These are phyloP conservation scores for Aureobasidium sp. DNA, from an alignment of 2,329 filamentous ascomycete species.

Conservation along the genomic window DNA sequence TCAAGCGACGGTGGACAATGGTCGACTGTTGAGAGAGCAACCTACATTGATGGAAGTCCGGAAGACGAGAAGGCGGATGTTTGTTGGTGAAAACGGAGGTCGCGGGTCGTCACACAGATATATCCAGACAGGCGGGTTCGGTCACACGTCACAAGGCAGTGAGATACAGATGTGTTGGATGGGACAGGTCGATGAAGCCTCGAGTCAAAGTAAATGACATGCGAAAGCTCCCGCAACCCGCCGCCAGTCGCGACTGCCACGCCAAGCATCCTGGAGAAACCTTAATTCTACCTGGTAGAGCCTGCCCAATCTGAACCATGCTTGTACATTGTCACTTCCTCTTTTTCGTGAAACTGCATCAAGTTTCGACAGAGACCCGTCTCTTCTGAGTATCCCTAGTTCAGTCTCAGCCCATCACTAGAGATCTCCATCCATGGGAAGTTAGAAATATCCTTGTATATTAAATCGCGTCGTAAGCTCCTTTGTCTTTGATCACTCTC, in stretches of 20 bases:
- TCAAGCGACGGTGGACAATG: neutral
- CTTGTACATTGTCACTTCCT: neutral
- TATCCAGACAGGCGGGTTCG: neutral
- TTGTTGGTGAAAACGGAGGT: neutral
- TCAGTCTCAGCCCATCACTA: neutral
- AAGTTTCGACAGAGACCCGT: neutral
- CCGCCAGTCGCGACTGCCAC: neutral
- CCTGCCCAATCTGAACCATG: neutral
- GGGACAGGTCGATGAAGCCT: neutral
- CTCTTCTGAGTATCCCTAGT: neutral
- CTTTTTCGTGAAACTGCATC: neutral
- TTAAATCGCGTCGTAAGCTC: neutral
- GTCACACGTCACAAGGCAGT: neutral
- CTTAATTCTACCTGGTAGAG: neutral
- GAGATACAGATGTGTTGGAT: neutral
- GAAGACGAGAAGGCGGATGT: neutral
- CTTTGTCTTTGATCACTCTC: neutral
- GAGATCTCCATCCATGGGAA: neutral
- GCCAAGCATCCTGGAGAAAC: slow-evolving; percentile 9
- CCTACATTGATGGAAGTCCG: neutral
- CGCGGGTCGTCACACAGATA: neutral
- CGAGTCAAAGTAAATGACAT: slow-evolving; percentile 1
- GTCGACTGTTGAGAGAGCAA: neutral
- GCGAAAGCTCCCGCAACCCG: neutral
- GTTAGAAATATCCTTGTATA: neutral